A percentile compares a stretch with the other conserved stretches of the same genome.
phyloP scores from a whole-genome alignment of 805 yeast genomes.

The Isabelozyma heimii region DNA sequence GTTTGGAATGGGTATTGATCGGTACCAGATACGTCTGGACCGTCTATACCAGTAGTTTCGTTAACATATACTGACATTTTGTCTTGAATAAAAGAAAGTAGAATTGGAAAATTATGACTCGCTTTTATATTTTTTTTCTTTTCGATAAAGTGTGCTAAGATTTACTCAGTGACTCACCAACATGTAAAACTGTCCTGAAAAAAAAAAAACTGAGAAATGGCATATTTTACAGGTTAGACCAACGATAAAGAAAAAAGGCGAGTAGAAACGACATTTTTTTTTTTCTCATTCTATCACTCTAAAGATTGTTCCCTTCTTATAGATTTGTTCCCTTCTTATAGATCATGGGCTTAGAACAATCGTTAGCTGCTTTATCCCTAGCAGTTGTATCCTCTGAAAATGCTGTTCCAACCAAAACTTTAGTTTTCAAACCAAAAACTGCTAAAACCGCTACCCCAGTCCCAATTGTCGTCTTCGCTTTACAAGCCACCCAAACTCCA shows the following conservation, averaged over 20 bases:
- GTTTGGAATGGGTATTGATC: constrained; percentile 71
- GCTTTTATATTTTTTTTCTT: neutral
- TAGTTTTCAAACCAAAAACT: constrained; percentile 90
- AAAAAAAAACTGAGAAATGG: neutral
- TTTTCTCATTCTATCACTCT: no score
- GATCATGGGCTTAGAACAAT: constrained; percentile 65
- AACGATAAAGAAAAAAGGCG: no score
- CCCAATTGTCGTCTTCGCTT: constrained; percentile 79
- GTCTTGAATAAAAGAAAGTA: neutral
- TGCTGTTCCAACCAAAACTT: constrained; percentile 61
- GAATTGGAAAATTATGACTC: neutral
- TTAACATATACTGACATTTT: constrained; percentile 59
- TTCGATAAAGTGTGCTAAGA: neutral
- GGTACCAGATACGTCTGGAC: constrained; percentile 56
- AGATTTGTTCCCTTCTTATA: no score
- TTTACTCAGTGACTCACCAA: neutral
- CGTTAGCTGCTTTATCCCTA: constrained; percentile 65
- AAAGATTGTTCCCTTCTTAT: neutral
- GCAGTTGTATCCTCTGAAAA: constrained; percentile 51
- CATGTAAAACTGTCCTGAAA: neutral
- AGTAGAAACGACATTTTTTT: no score
- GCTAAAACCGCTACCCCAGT: constrained; percentile 76
- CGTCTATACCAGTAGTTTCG: constrained; percentile 72
- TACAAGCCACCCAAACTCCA: constrained; percentile 69
- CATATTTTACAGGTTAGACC: neutral